Evolutionary conservation across 2,329 filamentous ascomycete species (phyloP).

Genomic region (Fusarium sambucinum): DNA sequence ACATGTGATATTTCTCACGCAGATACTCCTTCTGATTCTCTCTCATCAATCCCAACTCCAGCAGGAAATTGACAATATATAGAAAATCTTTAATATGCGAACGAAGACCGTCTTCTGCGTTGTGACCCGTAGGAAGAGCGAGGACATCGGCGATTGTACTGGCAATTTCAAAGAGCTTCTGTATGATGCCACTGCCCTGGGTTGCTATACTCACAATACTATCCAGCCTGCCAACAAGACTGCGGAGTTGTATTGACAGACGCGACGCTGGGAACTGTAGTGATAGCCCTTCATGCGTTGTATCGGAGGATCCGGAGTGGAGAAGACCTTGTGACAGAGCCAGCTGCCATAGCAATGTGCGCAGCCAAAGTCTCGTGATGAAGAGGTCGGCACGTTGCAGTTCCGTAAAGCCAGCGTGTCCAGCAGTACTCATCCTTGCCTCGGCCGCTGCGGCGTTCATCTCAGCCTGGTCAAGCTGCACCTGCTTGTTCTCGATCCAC

Average conservation of each 20-base stretch:
- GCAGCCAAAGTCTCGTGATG: constrained; percentile 57
- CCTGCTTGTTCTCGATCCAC: constrained; percentile 58
- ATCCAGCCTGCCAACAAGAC: constrained; percentile 52
- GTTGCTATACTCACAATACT: constrained; percentile 61
- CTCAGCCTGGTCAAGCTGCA: constrained; percentile 56
- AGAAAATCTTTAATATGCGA: constrained; percentile 66
- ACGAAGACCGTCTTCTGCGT: constrained; percentile 57
- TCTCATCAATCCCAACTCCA: constrained; percentile 62
- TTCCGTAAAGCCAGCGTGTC: constrained; percentile 51
- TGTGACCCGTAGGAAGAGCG: constrained; percentile 60
- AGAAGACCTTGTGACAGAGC: constrained; percentile 56
- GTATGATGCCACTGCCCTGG: constrained; percentile 67
- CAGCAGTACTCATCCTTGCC: constrained; percentile 43
- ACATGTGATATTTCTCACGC: constrained; percentile 55
- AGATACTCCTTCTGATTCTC: constrained; percentile 58
- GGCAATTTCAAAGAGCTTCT: constrained; percentile 71
- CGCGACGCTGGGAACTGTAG: constrained; percentile 56
- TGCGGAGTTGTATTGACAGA: constrained; percentile 55
- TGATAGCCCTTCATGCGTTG: constrained; percentile 54
- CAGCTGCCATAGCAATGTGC: constrained; percentile 58
- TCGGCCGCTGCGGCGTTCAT: constrained; percentile 49
- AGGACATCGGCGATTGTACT: constrained; percentile 71
- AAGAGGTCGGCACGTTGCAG: constrained; percentile 58
- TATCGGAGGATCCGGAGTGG: constrained; percentile 50
- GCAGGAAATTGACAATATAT: constrained; percentile 63